Percentiles rank a stretch among this genome's conserved stretches.
Evolutionary conservation across 1,284 basidiomycete species (phyloP).

Genomic region (Rhodotorula sp.): DNA sequence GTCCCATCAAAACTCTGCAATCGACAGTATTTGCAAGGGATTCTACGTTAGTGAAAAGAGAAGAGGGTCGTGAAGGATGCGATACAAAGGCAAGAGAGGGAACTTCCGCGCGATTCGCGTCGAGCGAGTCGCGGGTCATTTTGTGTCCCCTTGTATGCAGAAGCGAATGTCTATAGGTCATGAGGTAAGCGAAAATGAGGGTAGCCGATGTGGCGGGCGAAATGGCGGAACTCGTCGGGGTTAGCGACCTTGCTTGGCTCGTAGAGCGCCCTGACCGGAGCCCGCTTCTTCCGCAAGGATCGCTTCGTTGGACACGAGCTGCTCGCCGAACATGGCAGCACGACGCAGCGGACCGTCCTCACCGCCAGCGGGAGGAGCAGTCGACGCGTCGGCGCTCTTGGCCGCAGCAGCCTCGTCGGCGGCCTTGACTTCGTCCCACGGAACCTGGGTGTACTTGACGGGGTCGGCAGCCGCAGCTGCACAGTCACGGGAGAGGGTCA

Average conservation of each 20-base stretch:
- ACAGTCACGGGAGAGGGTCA: neutral
- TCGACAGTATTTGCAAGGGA: too few relatives aligned
- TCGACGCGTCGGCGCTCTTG: neutral
- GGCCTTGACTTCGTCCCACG: conserved; percentile 63
- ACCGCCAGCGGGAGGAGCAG: neutral
- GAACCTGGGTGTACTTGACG: conserved; percentile 64
- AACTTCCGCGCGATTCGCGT: too few relatives aligned
- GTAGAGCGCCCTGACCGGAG: neutral
- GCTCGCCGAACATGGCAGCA: neutral
- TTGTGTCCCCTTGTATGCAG: too few relatives aligned
- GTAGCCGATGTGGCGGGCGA: too few relatives aligned
- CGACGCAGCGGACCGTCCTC: neutral
- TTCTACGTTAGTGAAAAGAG: too few relatives aligned
- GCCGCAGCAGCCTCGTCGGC: conserved; percentile 8
- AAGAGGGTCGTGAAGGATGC: too few relatives aligned
- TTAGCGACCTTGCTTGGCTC: neutral
- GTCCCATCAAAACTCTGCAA: too few relatives aligned
- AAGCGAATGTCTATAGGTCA: too few relatives aligned
- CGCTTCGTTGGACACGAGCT: neutral
- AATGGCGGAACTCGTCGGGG: neutral
- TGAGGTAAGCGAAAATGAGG: too few relatives aligned
- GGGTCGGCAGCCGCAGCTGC: conserved; percentile 50
- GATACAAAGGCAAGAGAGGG: too few relatives aligned
- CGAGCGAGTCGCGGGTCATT: too few relatives aligned
- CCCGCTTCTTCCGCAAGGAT: conserved; percentile 1